Evolutionary conservation across 1,139 yeast genomes (phyloP), one percentile per base, ranked within the genome.

Genomic region (Spencermartinsiella ligniputridi): DNA sequence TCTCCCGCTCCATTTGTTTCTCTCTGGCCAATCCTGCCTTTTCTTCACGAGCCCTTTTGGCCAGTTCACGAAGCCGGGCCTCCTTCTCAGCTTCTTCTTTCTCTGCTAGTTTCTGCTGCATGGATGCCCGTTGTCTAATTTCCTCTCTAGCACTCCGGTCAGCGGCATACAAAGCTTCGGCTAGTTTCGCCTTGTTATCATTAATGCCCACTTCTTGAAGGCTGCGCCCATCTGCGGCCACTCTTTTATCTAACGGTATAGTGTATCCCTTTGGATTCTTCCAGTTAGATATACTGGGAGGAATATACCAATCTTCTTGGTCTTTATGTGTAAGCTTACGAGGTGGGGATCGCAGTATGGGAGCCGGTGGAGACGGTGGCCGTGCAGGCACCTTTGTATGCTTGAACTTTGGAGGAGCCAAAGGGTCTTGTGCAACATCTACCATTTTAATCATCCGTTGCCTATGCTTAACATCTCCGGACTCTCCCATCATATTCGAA

Each of bases 211-310:
- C 68, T 42, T 64, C 64, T 27, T 57, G 61, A 27, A 54, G 49
- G 1, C 66, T 66, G 15, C 72, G 63, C 1, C 79, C 80, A 50
- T 75, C 79, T 6, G 83, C 81, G 3, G 83, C 78, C 51, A 84
- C 70, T 48, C 97, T 70, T 58, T 85, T 84, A 46, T 89, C 96
- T 37, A 92, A 65, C 0, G 86, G 81, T 40, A 90, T 83, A 1
- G 96, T 81, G 61, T 82, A 89, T 3, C 98, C 97, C 53, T 85
- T 84, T 20, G 92, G 88, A 62, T 92, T 92, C 63, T 90, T 90
- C 98, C 98, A 92, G 62, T 88, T 89, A 1, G 97, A 90, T 1
- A 92, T 78, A 1, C 95, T 89, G 0, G 96, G 83, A 0, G 98
- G 97, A 22, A 92, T 88, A 41, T 76, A 75, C 97, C 97, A 92